Evolutionary conservation across 371 early-diverging fungal genomes (phyloP), one percentile per base, ranked within the genome.

Genomic region (Batkoa obscura): DNA sequence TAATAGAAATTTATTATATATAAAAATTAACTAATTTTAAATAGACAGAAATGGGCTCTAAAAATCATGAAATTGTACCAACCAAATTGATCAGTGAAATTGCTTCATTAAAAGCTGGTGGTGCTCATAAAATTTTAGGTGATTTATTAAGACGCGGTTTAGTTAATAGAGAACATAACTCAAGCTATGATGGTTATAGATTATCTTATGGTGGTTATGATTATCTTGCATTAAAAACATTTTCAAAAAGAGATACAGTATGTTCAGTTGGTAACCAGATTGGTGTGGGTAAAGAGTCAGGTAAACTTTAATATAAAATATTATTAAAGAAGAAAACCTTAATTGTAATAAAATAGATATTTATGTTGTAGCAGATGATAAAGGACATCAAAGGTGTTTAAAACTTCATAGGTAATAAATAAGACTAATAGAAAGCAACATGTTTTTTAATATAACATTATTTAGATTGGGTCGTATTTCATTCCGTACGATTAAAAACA

Each of bases 201-300:
- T 75, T 99, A 55, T 92, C 98, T 5, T 97, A 97, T 70, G 94
- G 94, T 59, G 99, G 99, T 12, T 96, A 95, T 70, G 99, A 99
- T 69, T 97, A 96, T 68, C 73, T 99, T 49, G 99, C 99, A 0
- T 75, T 99, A 43, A 87, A 91, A 66, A 84, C 95, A 0, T 77
- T 99, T 61, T 76, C 79, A 55, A 86, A 88, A 66, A 73, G 94
- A 55, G 86, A 88, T 4, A 76, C 87, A 1, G 83, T 99, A 3
- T 76, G 76, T 60, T 91, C 93, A 33, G 93, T 99, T 32, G 99
- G 98, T 10, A 90, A 94, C 66, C 96, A 98, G 71, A 96, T 99
- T 62, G 99, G 99, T 64, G 94, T 99, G 13, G 99, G 99, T 39
- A 99, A 99, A 71, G 99, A 99, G 69, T 93, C 98, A 2, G 72